phyloP scores from a whole-genome alignment of 1,139 yeast species.

The Debaryomyces udenii region DNA sequence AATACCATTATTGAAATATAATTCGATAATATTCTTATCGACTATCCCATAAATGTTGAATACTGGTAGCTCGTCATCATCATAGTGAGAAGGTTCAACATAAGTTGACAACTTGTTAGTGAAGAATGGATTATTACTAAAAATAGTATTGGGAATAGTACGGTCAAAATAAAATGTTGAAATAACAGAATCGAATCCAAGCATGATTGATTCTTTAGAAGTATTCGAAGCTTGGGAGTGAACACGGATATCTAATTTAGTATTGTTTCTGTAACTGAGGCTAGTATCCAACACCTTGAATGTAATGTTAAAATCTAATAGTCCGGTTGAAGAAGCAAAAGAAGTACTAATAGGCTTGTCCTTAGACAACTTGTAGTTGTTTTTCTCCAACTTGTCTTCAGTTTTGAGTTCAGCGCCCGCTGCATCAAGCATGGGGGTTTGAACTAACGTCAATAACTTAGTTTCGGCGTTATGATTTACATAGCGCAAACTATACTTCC shows the following conservation, averaged over 20 bases:
- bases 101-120: constrained; percentile 17
- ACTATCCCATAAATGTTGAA: constrained; percentile 27
- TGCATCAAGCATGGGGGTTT: constrained; percentile 18
- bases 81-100: constrained; percentile 14
- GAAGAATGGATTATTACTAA: constrained; percentile 17
- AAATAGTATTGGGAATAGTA: constrained; percentile 12
- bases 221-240: constrained; percentile 12
- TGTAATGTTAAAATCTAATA: constrained; percentile 17
- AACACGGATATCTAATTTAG: constrained; percentile 14
- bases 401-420: not conserved
- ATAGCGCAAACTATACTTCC: constrained; percentile 27
- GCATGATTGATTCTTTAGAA: constrained; percentile 13
- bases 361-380: constrained; percentile 1
- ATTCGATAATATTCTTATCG: constrained; percentile 27
- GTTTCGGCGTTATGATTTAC: constrained; percentile 17
- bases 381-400: not conserved
- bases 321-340: constrained; percentile 12
- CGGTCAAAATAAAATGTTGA: constrained; percentile 18
- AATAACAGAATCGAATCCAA: constrained; percentile 16
- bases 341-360: constrained; percentile 10
- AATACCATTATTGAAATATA: constrained; percentile 28
- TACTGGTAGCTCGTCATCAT: constrained; percentile 11
- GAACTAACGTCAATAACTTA: constrained; percentile 20
- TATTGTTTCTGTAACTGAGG: not conserved
- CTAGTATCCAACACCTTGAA: constrained; percentile 11